Evolutionary conservation across 257 asterid genomes (phyloP), one percentile per base, ranked within the genome.

Genomic region (Capsicum chinense): DNA sequence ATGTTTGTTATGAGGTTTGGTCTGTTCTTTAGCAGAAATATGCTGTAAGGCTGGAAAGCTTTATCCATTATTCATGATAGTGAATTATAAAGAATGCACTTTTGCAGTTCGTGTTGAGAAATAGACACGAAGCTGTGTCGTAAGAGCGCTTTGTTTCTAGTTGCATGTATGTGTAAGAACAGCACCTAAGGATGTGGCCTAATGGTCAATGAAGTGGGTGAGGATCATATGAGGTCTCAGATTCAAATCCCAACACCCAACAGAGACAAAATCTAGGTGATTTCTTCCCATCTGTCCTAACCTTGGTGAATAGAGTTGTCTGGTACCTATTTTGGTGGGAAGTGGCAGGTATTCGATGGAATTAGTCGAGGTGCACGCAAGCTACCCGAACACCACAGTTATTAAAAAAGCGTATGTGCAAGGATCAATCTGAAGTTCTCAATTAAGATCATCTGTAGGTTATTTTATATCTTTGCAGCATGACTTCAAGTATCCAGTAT

Each of bases 1-100:
- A 78, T 78, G 82, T 26, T 76, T 52, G 81, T 54, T 78, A 7
- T 78, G 47, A 76, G 26, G 26, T 4, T 13, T 14, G 48, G 50
- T 78, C 1, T 78, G 48, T 19, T 78, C 50, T 26, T 54, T 78
- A 78, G 81, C 64, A 7, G 44, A 21, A 76, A 76, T 50, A 26
- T 74, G 9, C 21, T 74, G 44, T 21, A 8, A 21, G 21, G 14
- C 47, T 50, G 62, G 21, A 50, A 74, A 74, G 62, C 10, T 21
- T 26, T 50, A 76, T 76, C 62, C 62, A 6, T 50, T 74, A 12
- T 21, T 13, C 14, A 13, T 13, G 81, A 76, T 13, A 21, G 47
- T 76, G 47, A 76, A 76, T 15, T 52, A 3, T 33, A 78, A 54
- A 78, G 80, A 54, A 54, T 54, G 6, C 12, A 26, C 82, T 56